Evolutionary conservation across 768 basidiomycete genomes (phyloP).

Genomic region (Auricularia auricula-judae): DNA sequence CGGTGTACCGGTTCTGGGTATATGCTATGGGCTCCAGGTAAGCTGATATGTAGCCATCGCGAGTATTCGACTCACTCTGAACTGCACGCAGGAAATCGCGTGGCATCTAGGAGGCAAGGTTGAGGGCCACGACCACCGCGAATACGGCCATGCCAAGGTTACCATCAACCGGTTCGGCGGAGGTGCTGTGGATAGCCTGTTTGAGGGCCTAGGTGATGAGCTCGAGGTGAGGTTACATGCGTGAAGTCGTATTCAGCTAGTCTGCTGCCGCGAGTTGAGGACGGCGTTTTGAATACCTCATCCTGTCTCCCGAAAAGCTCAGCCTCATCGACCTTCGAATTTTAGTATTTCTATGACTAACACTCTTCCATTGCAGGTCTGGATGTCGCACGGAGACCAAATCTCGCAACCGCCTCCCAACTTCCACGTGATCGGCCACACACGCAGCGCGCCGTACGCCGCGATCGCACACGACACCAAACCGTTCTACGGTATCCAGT

Average conservation of each 20-base stretch:
- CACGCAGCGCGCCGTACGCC: slow-evolving; percentile 80
- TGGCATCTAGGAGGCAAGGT: slow-evolving; percentile 80
- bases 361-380: slow-evolving; percentile 62
- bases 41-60: too few relatives aligned
- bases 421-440: slow-evolving; percentile 84
- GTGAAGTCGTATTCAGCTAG: too few relatives aligned
- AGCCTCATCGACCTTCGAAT: too few relatives aligned
- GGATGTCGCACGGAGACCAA: slow-evolving; percentile 99
- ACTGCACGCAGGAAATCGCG: slow-evolving; percentile 68
- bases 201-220: slow-evolving; percentile 76
- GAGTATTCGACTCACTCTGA: too few relatives aligned
- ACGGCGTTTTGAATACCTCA: too few relatives aligned
- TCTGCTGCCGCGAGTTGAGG: too few relatives aligned
- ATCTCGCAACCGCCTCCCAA: slow-evolving; percentile 67
- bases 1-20: slow-evolving; percentile 87
- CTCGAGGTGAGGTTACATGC: too few relatives aligned
- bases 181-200: slow-evolving; percentile 58
- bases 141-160: slow-evolving; percentile 88
- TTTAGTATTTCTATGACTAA: too few relatives aligned
- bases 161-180: slow-evolving; percentile 54
- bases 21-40: slow-evolving; percentile 75
- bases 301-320: too few relatives aligned
- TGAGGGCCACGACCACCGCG: slow-evolving; percentile 77
- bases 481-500: slow-evolving; percentile 92
- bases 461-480: slow-evolving; percentile 86